Evolutionary conservation across 1,284 basidiomycete genomes (phyloP).

Genomic region (Bondarzewia mesenterica): DNA sequence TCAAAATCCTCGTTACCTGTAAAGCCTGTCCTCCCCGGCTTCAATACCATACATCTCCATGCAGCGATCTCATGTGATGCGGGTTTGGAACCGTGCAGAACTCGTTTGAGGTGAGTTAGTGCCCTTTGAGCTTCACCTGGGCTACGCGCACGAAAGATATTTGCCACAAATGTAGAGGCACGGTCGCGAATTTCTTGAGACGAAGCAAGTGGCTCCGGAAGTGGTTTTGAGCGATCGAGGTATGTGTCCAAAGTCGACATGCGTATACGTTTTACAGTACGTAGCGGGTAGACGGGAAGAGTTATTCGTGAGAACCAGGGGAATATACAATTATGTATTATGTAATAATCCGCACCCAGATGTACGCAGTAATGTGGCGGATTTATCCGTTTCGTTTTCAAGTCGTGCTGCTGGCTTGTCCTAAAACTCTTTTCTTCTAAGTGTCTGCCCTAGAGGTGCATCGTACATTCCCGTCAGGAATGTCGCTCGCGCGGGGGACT

Average conservation of each 20-base stretch:
- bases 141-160: constrained; percentile 45
- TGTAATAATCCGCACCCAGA: not conserved
- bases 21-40: constrained; percentile 55
- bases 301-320: not conserved
- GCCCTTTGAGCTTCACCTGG: constrained; percentile 38
- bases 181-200: constrained; percentile 69
- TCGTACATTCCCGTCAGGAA: not conserved
- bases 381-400: too few relatives aligned
- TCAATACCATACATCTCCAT: constrained; percentile 70
- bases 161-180: constrained; percentile 58
- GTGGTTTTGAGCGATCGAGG: constrained; percentile 36
- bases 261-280: not conserved
- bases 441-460: not conserved
- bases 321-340: not conserved
- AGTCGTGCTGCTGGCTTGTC: too few relatives aligned
- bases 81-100: constrained; percentile 42
- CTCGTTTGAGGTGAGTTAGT: constrained; percentile 41
- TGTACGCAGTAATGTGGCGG: too few relatives aligned
- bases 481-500: not conserved
- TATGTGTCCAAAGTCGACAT: constrained; percentile 45
- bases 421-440: too few relatives aligned
- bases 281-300: not conserved
- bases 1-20: constrained; percentile 70
- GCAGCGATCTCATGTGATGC: constrained; percentile 67
- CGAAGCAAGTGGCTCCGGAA: constrained; percentile 41